Conservation (phyloP, 768 basidiomycete genomes). For the Chalciporus pseudorubinellus region DNA sequence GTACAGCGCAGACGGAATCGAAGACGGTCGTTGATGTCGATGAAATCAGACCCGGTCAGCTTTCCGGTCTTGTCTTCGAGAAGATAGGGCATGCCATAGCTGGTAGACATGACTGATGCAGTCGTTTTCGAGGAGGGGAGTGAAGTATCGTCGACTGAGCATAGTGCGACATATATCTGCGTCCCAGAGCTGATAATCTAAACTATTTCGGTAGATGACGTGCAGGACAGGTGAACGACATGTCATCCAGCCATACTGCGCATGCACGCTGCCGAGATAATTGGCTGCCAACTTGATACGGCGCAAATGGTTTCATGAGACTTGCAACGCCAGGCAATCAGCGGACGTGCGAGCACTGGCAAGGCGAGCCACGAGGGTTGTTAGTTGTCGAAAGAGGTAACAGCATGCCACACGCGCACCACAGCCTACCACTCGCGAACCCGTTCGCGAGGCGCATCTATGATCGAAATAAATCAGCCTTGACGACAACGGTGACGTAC, state of each 20-base stretch:
- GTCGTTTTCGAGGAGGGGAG: neutral
- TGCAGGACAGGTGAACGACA: conserved; percentile 15
- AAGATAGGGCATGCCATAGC: conserved; percentile 57
- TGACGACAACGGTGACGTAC: conserved; percentile 32
- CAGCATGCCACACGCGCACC: conserved; percentile 9
- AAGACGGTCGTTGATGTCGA: conserved; percentile 63
- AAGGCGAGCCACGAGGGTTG: conserved; percentile 5
- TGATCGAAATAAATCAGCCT: conserved; percentile 9
- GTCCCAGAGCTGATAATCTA: conserved; percentile 4
- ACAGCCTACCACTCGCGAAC: conserved; percentile 8
- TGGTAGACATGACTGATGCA: conserved; percentile 30
- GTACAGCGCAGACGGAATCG: conserved; percentile 49
- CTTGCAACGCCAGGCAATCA: conserved; percentile 14
- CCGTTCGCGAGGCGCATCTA: conserved; percentile 6
- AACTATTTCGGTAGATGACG: conserved; percentile 23
- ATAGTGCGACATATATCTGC: conserved; percentile 25
- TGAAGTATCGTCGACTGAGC: neutral
- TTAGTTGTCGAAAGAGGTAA: conserved; percentile 24
- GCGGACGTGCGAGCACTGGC: conserved; percentile 18
- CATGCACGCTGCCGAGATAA: conserved; percentile 25
- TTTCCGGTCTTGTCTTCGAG: conserved; percentile 62
- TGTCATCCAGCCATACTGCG: conserved; percentile 17
- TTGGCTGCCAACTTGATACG: conserved; percentile 11
- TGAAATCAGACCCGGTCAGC: conserved; percentile 53
- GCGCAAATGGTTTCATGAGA: conserved; percentile 3